Evolutionary conservation across 2,329 filamentous ascomycete genomes (phyloP), one percentile per base, ranked within the genome.

Genomic region (Fusarium sp.): DNA sequence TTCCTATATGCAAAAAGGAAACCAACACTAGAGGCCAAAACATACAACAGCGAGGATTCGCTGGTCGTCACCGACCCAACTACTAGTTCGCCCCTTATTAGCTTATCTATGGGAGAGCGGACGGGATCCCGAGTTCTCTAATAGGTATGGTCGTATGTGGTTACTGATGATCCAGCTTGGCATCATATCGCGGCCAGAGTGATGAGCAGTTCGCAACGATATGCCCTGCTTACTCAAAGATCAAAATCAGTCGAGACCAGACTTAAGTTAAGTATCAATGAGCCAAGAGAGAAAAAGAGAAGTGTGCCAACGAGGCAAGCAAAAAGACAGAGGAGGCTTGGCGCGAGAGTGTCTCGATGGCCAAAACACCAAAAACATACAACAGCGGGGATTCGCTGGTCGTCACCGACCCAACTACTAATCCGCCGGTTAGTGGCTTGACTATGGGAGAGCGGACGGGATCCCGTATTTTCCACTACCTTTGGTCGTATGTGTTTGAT

Each of bases 51-150:
- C 45, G 55, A 38, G 58, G 58, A 59, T 52, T 52, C 45, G 58
- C 54, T 61, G 58, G 54, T 60, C 57, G 52, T 60, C 57, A 60
- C 52, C 52, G 51, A 59, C 57, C 56, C 50, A 58, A 58, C 50
- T 58, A 58, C 56, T 58, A 54, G 38, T 58, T 36, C 39, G 49
- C 55, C 55, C 21, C 21, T 58, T 58, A 58, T 2, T 14, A 22
- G 55, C 49, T 58, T 58, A 38, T 38, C 57, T 47, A 59, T 59
- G 42, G 57, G 51, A 61, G 53, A 61, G 44, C 44, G 38, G 53
- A 58, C 54, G 44, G 53, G 53, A 51, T 56, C 53, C 53, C 53
- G 53, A 33, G 26, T 51, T 56, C 8, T 56, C 53, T 33, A 19
- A 28, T 56, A 56, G 33, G 24, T 56, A 39, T 50, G 53, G 53